Base-by-base conservation (phyloP, 768 basidiomycete genomes). In the Candolleomyces aberdarensis region DNA sequence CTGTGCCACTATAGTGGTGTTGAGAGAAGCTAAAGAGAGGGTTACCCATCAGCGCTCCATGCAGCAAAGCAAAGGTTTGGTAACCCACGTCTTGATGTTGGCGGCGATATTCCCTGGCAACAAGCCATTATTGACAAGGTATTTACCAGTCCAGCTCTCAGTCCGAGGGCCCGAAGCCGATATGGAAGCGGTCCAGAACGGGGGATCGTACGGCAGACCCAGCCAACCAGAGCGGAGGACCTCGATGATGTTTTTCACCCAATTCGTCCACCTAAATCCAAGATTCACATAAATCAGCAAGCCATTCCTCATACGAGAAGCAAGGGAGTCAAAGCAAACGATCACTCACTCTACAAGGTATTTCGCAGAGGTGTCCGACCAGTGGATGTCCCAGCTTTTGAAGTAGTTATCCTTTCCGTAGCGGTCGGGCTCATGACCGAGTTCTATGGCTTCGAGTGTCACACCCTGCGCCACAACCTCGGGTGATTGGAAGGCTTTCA, bases 191-290 rank as follows among this genome's bases (percentile, higher is more conserved):
- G 54, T 26, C 54, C 54, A 56, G 40, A 56, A 56, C 0, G 20
- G 54, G 26, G 36, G 15, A 43, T 56, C 54, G n/a, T 41, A 9
- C 7, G 54, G 31, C 17, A 40, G 5, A 19, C 39, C 19, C 6
- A 41, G 19, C 54, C 54, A 56, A 15, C 54, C 54, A 40, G 54
- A 56, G 39, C 36, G 54, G 9, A 56, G 31, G 40, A 56, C 19
- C 0, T 56, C 54, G n/a, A 41, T 56, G n/a, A 56, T 56, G n/a
- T 56, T 56, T 26, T 56, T 56, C 54, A 43, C 54, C 54, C 54
- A 56, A 20, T 56, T 56, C 20, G 32, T n/a, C 54, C 54, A 56
- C 54, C 54, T 56, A 26, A 31, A 32, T 46, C 17, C 19, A 17
- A 20, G 15, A 14, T 46, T 46, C 26, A 3, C 26, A 2, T 26